Evolutionary conservation across 1,284 basidiomycete genomes (phyloP).

Genomic region (Cryptococcus sp.): DNA sequence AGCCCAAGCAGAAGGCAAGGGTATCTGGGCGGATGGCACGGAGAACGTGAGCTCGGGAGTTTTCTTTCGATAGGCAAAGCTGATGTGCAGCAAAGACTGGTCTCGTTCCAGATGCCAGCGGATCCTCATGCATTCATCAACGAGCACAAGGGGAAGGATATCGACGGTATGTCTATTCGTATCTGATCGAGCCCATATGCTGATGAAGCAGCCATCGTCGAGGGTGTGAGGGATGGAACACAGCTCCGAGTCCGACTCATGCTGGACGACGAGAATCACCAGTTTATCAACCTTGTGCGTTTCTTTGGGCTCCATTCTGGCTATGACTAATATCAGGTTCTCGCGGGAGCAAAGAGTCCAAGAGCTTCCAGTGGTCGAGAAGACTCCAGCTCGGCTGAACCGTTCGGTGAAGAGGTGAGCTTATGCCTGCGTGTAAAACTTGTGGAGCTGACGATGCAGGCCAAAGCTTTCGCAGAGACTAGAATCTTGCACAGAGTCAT

Average conservation of each 20-base stretch:
- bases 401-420: constrained; percentile 75
- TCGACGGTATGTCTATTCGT: constrained; percentile 62
- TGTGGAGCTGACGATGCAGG: constrained; percentile 50
- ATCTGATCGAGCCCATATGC: background rate
- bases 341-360: constrained; percentile 80
- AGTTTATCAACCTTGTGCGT: constrained; percentile 44
- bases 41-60: constrained; percentile 52
- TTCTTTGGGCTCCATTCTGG: background rate
- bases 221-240: constrained; percentile 89
- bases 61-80: background rate
- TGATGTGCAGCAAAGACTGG: constrained; percentile 57
- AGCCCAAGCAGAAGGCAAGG: constrained; percentile 69
- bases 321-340: constrained; percentile 38
- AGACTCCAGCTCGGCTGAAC: constrained; percentile 60
- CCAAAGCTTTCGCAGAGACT: constrained; percentile 90
- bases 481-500: constrained; percentile 85
- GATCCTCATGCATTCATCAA: constrained; percentile 83
- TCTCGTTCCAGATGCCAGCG: constrained; percentile 81
- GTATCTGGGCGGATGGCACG: constrained; percentile 75
- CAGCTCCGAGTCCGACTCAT: constrained; percentile 83
- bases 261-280: constrained; percentile 77
- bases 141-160: constrained; percentile 81
- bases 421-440: background rate
- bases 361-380: constrained; percentile 61
- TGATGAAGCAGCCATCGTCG: constrained; percentile 65